Percentiles rank a stretch among this genome's conserved stretches.
Evolutionary conservation across 225 moss, liverwort and hornwort species (phyloP).

Genomic region (Sphagnum tenellum): DNA sequence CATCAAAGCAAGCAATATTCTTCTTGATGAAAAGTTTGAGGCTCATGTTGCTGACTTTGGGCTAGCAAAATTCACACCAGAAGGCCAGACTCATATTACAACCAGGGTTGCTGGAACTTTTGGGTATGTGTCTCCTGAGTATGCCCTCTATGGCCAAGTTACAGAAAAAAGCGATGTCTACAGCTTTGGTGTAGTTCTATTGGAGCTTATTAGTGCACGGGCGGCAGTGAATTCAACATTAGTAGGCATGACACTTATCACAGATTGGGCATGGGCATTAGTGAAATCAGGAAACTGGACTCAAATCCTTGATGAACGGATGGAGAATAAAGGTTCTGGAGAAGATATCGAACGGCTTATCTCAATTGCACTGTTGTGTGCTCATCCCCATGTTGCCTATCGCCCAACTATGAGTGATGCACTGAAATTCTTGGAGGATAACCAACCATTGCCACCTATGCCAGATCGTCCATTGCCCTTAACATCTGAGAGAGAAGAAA

Average conservation of each 20-base stretch:
- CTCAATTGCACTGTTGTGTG: conserved; percentile 49
- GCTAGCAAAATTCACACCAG: conserved; percentile 33
- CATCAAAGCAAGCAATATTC: conserved; percentile 31
- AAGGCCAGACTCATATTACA: conserved; percentile 24
- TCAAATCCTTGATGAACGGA: conserved; percentile 27
- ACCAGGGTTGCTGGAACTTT: conserved; percentile 27
- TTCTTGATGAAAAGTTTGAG: conserved; percentile 27
- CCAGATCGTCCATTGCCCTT: conserved; percentile 69
- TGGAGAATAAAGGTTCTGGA: conserved; percentile 18
- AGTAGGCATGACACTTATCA: conserved; percentile 24
- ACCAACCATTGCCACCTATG: conserved; percentile 27
- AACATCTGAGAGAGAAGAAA: conserved; percentile 25
- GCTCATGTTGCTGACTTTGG: conserved; percentile 31
- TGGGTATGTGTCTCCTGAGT: conserved; percentile 32
- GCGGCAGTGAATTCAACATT: conserved; percentile 9
- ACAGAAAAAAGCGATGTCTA: conserved; percentile 34
- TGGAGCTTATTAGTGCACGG: conserved; percentile 29
- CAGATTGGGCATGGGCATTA: conserved; percentile 63
- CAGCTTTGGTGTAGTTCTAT: conserved; percentile 35
- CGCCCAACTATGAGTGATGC: conserved; percentile 60
- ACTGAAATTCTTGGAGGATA: conserved; percentile 58
- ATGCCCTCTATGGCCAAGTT: conserved; percentile 33
- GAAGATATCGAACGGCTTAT: conserved; percentile 55
- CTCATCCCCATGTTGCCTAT: conserved; percentile 47
- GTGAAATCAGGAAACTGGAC: conserved; percentile 39